phyloP scores from a whole-genome alignment of 148 eudicot genomes.

The Tetragonia tetragonoides region DNA sequence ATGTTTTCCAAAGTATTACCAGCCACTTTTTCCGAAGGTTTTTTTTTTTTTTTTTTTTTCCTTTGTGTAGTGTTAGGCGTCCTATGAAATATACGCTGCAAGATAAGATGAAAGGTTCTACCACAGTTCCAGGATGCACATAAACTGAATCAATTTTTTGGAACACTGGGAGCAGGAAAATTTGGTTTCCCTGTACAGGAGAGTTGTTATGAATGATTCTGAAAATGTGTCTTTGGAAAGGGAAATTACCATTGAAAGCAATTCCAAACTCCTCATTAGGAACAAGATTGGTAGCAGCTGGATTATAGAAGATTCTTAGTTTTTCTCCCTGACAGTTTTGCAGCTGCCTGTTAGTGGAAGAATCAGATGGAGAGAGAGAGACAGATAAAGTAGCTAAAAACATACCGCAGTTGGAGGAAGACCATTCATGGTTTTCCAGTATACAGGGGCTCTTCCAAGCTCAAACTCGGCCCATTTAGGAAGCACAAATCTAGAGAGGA shows the following conservation, averaged over 20 bases:
- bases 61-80: too few relatives aligned
- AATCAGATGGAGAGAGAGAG: not conserved
- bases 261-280: slow-evolving; percentile 80
- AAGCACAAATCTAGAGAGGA: slow-evolving; percentile 48
- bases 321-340: slow-evolving; percentile 56
- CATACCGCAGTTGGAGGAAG: slow-evolving; percentile 84
- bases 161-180: too few relatives aligned
- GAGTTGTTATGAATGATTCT: not conserved
- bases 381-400: not conserved
- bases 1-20: not conserved
- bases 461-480: slow-evolving; percentile 93
- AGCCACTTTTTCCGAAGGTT: too few relatives aligned
- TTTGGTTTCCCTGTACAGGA: not conserved
- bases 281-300: slow-evolving; percentile 62
- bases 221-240: not conserved
- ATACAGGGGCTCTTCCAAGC: slow-evolving; percentile 76
- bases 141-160: too few relatives aligned
- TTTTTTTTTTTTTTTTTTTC: too few relatives aligned
- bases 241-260: slow-evolving; percentile 69
- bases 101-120: too few relatives aligned
- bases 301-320: slow-evolving; percentile 78
- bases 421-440: slow-evolving; percentile 94
- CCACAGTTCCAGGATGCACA: too few relatives aligned
- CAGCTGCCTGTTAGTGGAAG: slow-evolving; percentile 2
- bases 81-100: too few relatives aligned